Conservation (phyloP, 2,329 filamentous ascomycete genomes). For the Gaeumannomyces tritici region DNA sequence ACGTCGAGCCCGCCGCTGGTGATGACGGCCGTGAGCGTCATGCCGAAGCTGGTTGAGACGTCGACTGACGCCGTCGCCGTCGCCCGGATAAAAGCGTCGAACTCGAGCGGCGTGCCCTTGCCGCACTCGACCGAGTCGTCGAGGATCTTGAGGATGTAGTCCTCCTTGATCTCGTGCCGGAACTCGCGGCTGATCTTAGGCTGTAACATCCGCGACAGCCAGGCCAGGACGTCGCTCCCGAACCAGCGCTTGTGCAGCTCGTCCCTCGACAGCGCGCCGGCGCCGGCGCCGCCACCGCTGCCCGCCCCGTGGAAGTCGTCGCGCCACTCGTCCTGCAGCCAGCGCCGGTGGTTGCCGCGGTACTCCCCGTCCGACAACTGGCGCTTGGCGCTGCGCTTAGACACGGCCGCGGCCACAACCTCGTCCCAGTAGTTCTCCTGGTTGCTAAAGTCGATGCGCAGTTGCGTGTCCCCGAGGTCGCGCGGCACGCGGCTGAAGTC, state of each 20-base stretch:
- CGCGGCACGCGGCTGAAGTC: conserved; percentile 22
- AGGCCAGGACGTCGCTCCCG: background rate
- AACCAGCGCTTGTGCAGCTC: background rate
- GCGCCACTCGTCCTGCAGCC: background rate
- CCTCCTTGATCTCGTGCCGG: background rate
- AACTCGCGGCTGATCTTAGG: background rate
- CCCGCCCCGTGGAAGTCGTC: background rate
- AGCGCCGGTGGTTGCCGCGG: background rate
- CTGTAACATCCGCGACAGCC: background rate
- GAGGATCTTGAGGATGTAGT: background rate
- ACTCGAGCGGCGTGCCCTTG: background rate
- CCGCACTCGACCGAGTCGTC: background rate
- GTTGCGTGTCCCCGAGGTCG: conserved; percentile 19
- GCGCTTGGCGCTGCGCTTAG: background rate
- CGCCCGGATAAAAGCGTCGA: too few relatives aligned
- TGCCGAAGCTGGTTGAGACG: background rate
- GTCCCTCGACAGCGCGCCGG: background rate
- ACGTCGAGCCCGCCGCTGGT: background rate
- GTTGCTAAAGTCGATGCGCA: conserved; percentile 30
- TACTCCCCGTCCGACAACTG: background rate
- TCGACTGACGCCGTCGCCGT: background rate
- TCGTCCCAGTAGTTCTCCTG: conserved; percentile 25
- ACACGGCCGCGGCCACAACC: conserved; percentile 12
- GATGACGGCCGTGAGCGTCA: background rate
- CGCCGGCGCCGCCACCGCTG: too few relatives aligned